phyloP scores from a whole-genome alignment of 352 stramenopile species.

The Pythium pyrilobum region DNA sequence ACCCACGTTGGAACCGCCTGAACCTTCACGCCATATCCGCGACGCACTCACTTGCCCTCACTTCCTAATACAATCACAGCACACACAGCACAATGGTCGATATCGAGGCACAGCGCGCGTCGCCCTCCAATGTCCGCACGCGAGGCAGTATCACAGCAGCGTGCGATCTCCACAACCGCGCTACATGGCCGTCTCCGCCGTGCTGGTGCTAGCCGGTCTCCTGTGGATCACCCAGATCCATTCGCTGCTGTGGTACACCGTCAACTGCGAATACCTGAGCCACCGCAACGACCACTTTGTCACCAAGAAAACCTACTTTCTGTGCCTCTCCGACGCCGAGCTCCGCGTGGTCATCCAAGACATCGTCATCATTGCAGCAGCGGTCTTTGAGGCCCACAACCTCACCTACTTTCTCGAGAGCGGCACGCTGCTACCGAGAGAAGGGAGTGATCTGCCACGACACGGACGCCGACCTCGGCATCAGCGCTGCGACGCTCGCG shows the following conservation, averaged over 20 bases:
- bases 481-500: too few relatives aligned
- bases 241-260: background rate
- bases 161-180: constrained; percentile 3
- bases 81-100: background rate
- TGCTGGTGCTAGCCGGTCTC: background rate
- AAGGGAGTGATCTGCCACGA: too few relatives aligned
- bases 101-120: background rate
- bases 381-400: constrained; percentile 15
- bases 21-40: too few relatives aligned
- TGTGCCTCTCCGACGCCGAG: constrained; percentile 11
- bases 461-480: too few relatives aligned
- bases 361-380: constrained; percentile 5
- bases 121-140: constrained; percentile 9
- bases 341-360: constrained; percentile 17
- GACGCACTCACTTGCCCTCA: too few relatives aligned
- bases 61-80: too few relatives aligned
- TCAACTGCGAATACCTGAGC: constrained; percentile 16
- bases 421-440: constrained; percentile 16
- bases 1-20: too few relatives aligned
- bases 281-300: constrained; percentile 9
- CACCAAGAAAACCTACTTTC: constrained; percentile 1
- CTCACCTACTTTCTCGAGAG: too few relatives aligned
- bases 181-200: constrained; percentile 1
- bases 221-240: background rate
- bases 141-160: background rate